These are phyloP conservation scores for Parastagonospora avenae DNA, from an alignment of 2,329 filamentous ascomycete species.

Conservation along the genomic window DNA sequence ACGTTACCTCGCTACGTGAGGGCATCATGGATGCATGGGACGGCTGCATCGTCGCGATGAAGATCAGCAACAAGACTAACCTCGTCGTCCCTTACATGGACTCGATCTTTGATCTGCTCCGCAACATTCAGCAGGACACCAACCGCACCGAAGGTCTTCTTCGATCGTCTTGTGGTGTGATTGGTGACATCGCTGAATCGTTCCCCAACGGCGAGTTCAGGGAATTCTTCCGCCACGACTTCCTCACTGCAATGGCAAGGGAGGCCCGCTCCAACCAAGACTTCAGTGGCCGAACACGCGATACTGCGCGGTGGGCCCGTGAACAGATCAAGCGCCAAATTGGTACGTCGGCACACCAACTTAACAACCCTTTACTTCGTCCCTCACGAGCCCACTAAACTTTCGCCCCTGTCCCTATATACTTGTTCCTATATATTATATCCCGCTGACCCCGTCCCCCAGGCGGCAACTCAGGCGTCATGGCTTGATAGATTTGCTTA, in stretches of 20 bases:
- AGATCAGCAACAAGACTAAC: slow-evolving; percentile 74
- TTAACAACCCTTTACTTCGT: slow-evolving; percentile 14
- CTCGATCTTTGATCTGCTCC: slow-evolving; percentile 85
- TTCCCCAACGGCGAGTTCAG: slow-evolving; percentile 90
- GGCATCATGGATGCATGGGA: slow-evolving; percentile 99
- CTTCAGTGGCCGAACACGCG: slow-evolving; percentile 81
- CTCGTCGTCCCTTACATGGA: slow-evolving; percentile 78
- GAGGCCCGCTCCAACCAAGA: slow-evolving; percentile 90
- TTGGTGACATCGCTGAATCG: slow-evolving; percentile 92
- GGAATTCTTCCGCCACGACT: slow-evolving; percentile 85
- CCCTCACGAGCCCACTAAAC: not conserved
- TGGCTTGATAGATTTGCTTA: slow-evolving; percentile 36
- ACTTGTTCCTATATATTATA: slow-evolving; percentile 16
- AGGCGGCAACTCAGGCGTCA: slow-evolving; percentile 44
- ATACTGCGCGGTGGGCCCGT: slow-evolving; percentile 95
- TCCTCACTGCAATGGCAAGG: slow-evolving; percentile 87
- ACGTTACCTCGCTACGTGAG: slow-evolving; percentile 91
- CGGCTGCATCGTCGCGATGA: slow-evolving; percentile 94
- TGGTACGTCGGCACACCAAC: slow-evolving; percentile 35
- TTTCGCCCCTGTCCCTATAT: not conserved
- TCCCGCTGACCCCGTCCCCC: slow-evolving; percentile 26
- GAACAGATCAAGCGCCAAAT: slow-evolving; percentile 96
- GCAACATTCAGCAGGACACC: slow-evolving; percentile 76
- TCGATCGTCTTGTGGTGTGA: slow-evolving; percentile 94
- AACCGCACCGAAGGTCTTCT: slow-evolving; percentile 92